These are phyloP conservation scores for Tribonema minus DNA, from an alignment of 108 stramenopile genomes.

Conservation along the genomic window DNA sequence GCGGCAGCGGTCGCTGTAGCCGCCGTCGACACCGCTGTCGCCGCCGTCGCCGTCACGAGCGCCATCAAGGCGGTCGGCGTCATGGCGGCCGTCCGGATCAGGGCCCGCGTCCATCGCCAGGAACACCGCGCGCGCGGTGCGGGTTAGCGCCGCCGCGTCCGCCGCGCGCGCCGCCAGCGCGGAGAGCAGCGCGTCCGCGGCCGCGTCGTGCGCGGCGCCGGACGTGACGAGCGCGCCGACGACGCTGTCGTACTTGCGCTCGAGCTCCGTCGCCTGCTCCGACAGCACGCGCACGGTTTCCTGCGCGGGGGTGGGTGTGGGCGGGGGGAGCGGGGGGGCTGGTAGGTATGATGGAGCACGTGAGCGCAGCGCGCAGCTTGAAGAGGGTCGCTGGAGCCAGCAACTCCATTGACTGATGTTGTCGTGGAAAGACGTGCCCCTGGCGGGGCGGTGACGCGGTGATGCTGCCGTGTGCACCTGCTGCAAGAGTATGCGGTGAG, in stretches of 20 bases:
- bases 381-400: background rate
- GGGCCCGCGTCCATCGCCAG: background rate
- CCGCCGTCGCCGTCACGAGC: background rate
- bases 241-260: background rate
- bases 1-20: background rate
- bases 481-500: too few relatives aligned
- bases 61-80: background rate
- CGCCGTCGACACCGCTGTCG: background rate
- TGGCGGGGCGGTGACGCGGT: background rate
- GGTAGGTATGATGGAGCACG: background rate
- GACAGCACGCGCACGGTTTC: background rate
- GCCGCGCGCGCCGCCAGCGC: background rate
- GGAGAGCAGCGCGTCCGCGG: background rate
- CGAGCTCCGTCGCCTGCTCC: background rate
- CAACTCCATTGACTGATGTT: background rate
- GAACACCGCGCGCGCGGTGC: background rate
- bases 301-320: too few relatives aligned
- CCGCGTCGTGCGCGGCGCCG: background rate
- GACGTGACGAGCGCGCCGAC: background rate
- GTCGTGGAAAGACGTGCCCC: background rate
- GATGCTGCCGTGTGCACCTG: background rate
- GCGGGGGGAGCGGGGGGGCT: background rate
- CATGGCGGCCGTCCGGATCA: background rate
- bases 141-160: background rate
- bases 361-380: background rate